Evolutionary conservation across 352 stramenopile genomes (phyloP), one percentile per base, ranked within the genome.

Genomic region (Phytopythium mirpurense): DNA sequence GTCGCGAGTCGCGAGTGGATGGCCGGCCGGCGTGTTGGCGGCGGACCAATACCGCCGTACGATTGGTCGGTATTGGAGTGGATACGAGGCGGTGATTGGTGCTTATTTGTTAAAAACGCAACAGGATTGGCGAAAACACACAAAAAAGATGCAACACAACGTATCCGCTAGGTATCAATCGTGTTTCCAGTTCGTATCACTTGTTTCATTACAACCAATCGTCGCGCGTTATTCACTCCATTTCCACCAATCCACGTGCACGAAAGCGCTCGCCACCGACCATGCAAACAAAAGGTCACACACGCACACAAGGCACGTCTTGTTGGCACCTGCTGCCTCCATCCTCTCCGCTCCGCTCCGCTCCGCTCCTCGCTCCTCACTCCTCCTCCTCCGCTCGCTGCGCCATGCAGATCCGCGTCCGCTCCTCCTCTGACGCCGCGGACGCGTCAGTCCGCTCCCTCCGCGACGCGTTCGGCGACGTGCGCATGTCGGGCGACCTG

Each of bases 401-500:
- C 42, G 27, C 23, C 42, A 48, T 48, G 42, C 42, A 48, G 42
- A 48, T 48, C 42, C 42, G 24, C 42, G 42, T 48, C 1, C 42
- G 42, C 23, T 29, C 42, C 4, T 3, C 41, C 41, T 14, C 11
- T 16, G 21, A 27, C 21, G 26, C 42, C n/a, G n/a, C 21, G 23
- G 23, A 34, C 10, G 42, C 14, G 42, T 43, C 37, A n/a, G n/a
- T n/a, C n/a, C n/a, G n/a, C n/a, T n/a, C n/a, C n/a, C n/a, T n/a
- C 15, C 37, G 34, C 12, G 42, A 19, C 42, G 15, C 23, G 12
- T 14, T 48, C 11, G 42, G 42, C 42, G 42, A 48, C 42, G 24
- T 14, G 23, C 14, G 34, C 23, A 21, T 48, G n/a, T n/a, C n/a
- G 42, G 16, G 8, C 12, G 21, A 71, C 23, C 52, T 60, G 16